phyloP scores from a whole-genome alignment of 2,329 filamentous ascomycete species.

The Aspergillus piperis region DNA sequence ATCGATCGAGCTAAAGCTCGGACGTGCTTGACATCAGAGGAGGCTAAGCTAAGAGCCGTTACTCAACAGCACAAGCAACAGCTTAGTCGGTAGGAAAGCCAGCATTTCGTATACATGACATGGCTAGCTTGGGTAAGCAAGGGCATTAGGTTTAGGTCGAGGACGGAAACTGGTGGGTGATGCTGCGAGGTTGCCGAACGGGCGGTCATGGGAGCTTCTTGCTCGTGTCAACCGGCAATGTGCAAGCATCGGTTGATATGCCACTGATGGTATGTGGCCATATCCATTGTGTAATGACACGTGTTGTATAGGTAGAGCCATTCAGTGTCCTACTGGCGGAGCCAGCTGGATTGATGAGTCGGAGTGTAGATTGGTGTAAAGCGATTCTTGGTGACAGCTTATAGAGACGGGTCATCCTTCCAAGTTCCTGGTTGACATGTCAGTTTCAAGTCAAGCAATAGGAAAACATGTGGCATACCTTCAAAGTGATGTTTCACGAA shows the following conservation, averaged over 20 bases:
- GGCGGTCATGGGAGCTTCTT: not conserved
- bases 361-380: too few species aligned
- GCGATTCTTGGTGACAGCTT: not conserved
- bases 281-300: not conserved
- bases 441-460: slow-evolving; percentile 7
- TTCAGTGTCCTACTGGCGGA: not conserved
- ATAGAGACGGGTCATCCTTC: slow-evolving; percentile 41
- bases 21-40: not conserved
- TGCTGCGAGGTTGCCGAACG: not conserved
- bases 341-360: too few species aligned
- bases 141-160: not conserved
- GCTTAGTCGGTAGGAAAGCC: not conserved
- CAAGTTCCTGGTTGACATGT: slow-evolving; percentile 33
- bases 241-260: not conserved
- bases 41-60: not conserved
- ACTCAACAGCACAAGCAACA: not conserved
- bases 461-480: slow-evolving; percentile 54
- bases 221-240: not conserved
- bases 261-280: not conserved
- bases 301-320: not conserved
- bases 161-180: not conserved
- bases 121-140: not conserved
- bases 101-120: not conserved
- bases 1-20: not conserved
- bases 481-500: slow-evolving; percentile 98